Evolutionary conservation across 2,329 filamentous ascomycete species (phyloP).

Genomic region (Truncatella angustata): DNA sequence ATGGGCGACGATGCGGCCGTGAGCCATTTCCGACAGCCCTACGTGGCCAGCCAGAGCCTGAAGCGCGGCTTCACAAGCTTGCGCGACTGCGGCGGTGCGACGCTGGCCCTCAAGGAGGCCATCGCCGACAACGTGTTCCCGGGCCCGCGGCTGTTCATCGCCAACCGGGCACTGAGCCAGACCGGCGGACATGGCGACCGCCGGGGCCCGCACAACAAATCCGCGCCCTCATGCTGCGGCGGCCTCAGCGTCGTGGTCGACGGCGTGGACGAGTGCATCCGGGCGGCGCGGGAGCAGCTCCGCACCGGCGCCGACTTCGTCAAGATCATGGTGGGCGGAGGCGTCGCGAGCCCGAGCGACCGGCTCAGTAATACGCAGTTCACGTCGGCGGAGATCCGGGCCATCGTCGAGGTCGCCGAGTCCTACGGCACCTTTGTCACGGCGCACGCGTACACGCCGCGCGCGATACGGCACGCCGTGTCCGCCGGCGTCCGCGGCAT

Average conservation of each 20-base stretch:
- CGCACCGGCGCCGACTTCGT: slow-evolving; percentile 58
- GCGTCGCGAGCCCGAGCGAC: slow-evolving; percentile 56
- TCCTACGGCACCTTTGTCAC: slow-evolving; percentile 53
- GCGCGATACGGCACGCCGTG: slow-evolving; percentile 52
- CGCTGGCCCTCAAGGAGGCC: slow-evolving; percentile 53
- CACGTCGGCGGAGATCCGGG: slow-evolving; percentile 52
- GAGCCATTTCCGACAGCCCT: slow-evolving; percentile 44
- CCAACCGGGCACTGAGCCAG: slow-evolving; percentile 52
- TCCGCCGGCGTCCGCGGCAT: slow-evolving; percentile 51
- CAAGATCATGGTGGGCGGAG: slow-evolving; percentile 60
- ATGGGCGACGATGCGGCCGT: slow-evolving; percentile 33
- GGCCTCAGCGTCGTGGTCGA: slow-evolving; percentile 46
- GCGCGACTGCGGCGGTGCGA: slow-evolving; percentile 57
- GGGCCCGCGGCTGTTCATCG: slow-evolving; percentile 55
- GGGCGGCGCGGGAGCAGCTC: slow-evolving; percentile 51
- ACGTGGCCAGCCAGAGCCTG: slow-evolving; percentile 48
- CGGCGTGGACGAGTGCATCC: slow-evolving; percentile 53
- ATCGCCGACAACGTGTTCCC: slow-evolving; percentile 53
- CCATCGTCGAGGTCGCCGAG: slow-evolving; percentile 48
- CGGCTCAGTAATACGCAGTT: slow-evolving; percentile 54
- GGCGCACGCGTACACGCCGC: slow-evolving; percentile 55
- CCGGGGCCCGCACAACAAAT: slow-evolving; percentile 39
- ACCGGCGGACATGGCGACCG: slow-evolving; percentile 58
- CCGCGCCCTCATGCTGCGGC: slow-evolving; percentile 38
- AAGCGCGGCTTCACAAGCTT: slow-evolving; percentile 57